These are phyloP conservation scores for Teunomyces tritomae DNA, from an alignment of 805 yeast species.

Conservation along the genomic window DNA sequence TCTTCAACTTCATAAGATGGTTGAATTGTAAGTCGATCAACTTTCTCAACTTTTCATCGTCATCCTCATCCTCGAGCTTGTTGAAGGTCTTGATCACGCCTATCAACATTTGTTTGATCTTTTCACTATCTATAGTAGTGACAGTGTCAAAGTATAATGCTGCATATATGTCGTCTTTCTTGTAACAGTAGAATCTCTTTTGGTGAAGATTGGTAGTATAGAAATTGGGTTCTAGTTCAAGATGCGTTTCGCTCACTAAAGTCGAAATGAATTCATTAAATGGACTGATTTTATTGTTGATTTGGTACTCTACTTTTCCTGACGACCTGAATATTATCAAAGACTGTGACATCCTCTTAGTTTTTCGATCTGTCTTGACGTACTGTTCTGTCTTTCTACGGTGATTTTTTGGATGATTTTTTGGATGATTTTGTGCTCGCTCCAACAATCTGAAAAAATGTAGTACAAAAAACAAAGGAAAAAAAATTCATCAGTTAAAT, in stretches of 20 bases:
- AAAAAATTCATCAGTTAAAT: too few species aligned
- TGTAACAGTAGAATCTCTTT: conserved; percentile 34
- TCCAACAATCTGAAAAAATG: neutral
- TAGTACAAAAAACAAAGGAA: neutral
- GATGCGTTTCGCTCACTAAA: conserved; percentile 34
- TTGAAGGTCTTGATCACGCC: conserved; percentile 33
- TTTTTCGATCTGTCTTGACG: neutral
- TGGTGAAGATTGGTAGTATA: conserved; percentile 29
- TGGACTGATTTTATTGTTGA: conserved; percentile 33
- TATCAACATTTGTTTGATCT: conserved; percentile 28
- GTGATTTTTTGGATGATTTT: neutral
- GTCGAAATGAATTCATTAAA: conserved; percentile 38
- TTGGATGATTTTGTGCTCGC: neutral
- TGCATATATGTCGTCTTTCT: conserved; percentile 26
- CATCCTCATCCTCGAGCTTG: conserved; percentile 26
- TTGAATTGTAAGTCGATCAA: conserved; percentile 39
- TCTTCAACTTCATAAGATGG: conserved; percentile 32
- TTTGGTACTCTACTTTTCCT: conserved; percentile 36
- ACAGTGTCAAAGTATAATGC: conserved; percentile 40
- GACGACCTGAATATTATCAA: conserved; percentile 35
- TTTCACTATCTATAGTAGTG: conserved; percentile 38
- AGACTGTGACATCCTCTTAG: conserved; percentile 36
- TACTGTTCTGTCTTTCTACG: too few species aligned
- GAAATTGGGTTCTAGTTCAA: conserved; percentile 32
- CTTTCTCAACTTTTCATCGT: conserved; percentile 26